phyloP scores from a whole-genome alignment of 768 basidiomycete species.

The Russula compacta region DNA sequence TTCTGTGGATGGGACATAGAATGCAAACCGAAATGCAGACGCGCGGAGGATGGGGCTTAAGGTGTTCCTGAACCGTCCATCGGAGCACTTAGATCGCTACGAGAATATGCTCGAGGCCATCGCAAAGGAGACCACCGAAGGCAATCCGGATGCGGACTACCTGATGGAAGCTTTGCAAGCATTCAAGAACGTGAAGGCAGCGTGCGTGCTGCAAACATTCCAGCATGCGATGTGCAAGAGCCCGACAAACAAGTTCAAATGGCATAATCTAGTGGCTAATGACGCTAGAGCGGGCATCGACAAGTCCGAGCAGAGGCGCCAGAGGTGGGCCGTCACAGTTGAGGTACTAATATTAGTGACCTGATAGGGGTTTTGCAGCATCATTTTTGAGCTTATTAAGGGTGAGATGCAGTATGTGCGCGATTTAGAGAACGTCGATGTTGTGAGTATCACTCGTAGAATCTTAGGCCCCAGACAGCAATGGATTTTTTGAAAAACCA shows the following conservation, averaged over 20 bases:
- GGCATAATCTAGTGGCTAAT: slow-evolving; percentile 76
- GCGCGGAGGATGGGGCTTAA: slow-evolving; percentile 59
- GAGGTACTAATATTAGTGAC: not conserved
- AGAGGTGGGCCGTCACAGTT: slow-evolving; percentile 52
- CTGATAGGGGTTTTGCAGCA: slow-evolving; percentile 33
- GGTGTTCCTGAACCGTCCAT: slow-evolving; percentile 68
- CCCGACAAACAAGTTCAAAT: slow-evolving; percentile 72
- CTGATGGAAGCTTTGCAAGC: slow-evolving; percentile 75
- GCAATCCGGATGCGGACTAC: slow-evolving; percentile 77
- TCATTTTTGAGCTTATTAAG: slow-evolving; percentile 92
- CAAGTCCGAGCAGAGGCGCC: slow-evolving; percentile 74
- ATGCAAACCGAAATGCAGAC: slow-evolving; percentile 45
- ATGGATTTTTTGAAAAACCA: no score
- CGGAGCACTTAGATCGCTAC: slow-evolving; percentile 77
- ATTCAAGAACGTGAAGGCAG: slow-evolving; percentile 70
- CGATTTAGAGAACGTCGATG: slow-evolving; percentile 79
- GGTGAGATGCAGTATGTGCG: slow-evolving; percentile 94
- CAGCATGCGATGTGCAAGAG: slow-evolving; percentile 84
- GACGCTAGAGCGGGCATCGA: slow-evolving; percentile 52
- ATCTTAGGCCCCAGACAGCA: not conserved
- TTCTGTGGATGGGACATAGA: slow-evolving; percentile 15
- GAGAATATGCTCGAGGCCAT: slow-evolving; percentile 82
- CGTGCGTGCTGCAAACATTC: slow-evolving; percentile 82
- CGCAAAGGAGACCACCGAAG: slow-evolving; percentile 68
- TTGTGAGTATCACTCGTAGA: slow-evolving; percentile 34